Conservation (phyloP, 805 yeast species). For the Starmerella floricola region DNA sequence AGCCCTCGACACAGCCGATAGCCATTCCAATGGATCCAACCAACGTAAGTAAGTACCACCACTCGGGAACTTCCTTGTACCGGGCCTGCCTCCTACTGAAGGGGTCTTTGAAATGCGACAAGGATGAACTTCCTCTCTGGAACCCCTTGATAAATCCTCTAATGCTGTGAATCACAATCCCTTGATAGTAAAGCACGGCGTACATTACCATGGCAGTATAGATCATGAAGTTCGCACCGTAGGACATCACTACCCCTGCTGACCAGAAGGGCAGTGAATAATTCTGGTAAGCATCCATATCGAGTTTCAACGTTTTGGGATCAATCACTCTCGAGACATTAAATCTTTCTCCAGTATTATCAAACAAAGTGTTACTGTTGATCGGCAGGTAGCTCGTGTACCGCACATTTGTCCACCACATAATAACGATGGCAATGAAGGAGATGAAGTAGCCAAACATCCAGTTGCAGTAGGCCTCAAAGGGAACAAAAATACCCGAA, state of each 20-base stretch:
- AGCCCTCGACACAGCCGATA: conserved; percentile 33
- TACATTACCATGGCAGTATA: conserved; percentile 42
- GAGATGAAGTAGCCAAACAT: conserved; percentile 33
- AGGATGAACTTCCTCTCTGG: conserved; percentile 12
- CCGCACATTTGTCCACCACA: conserved; percentile 37
- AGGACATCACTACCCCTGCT: conserved; percentile 47
- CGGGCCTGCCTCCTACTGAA: conserved; percentile 36
- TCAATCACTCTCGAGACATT: conserved; percentile 36
- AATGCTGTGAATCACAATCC: neutral
- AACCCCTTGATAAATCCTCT: neutral
- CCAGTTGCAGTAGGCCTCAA: conserved; percentile 8
- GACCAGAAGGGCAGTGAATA: conserved; percentile 55
- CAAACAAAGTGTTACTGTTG: conserved; percentile 33
- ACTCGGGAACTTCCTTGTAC: conserved; percentile 60
- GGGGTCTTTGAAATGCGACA: conserved; percentile 5
- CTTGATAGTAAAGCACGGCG: conserved; percentile 30
- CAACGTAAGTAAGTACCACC: conserved; percentile 46
- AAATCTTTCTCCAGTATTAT: conserved; percentile 38
- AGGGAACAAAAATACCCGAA: conserved; percentile 7
- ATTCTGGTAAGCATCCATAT: conserved; percentile 36
- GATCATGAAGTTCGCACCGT: conserved; percentile 44
- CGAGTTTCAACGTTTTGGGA: conserved; percentile 34
- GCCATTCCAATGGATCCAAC: conserved; percentile 35
- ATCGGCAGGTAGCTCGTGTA: conserved; percentile 44
- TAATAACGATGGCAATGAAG: conserved; percentile 23